Conservation (phyloP, 495 filamentous ascomycete species). For the Lasiosphaeria miniovina region DNA sequence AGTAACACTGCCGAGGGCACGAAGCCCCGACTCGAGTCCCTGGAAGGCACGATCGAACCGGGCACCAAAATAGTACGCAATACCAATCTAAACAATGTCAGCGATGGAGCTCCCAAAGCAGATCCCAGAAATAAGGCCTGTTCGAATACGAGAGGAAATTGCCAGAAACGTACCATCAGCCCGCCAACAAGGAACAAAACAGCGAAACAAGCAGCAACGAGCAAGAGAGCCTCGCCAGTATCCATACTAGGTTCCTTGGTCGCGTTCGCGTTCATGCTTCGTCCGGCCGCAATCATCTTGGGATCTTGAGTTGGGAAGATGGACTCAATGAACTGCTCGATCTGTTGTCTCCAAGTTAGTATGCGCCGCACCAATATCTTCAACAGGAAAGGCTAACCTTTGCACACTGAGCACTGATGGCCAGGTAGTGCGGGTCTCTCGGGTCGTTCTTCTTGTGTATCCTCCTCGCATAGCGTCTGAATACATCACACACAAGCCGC, state of each 20-base stretch:
- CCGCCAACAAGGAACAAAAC: conserved; percentile 37
- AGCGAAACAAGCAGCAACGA: conserved; percentile 33
- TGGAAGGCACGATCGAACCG: conserved; percentile 49
- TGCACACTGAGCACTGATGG: conserved; percentile 86
- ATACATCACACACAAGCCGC: conserved; percentile 70
- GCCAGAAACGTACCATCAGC: conserved; percentile 41
- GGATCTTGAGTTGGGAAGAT: conserved; percentile 75
- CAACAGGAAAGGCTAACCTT: conserved; percentile 57
- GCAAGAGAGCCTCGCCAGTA: conserved; percentile 33
- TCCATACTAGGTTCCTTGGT: conserved; percentile 25
- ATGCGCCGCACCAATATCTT: not conserved
- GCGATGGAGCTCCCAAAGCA: conserved; percentile 2
- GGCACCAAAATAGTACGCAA: conserved; percentile 66
- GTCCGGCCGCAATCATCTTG: conserved; percentile 40
- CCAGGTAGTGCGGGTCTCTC: conserved; percentile 86
- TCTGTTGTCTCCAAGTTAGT: conserved; percentile 47
- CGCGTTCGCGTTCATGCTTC: conserved; percentile 12
- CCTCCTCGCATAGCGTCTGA: conserved; percentile 68
- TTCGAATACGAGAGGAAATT: not conserved
- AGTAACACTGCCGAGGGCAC: conserved; percentile 9
- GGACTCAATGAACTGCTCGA: conserved; percentile 95
- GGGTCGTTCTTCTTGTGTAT: conserved; percentile 96
- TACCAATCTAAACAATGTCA: conserved; percentile 50
- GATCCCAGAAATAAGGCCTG: conserved; percentile 9
- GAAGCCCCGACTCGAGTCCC: conserved; percentile 29